Conservation (phyloP, 768 basidiomycete genomes). For the Lactifluus hygrophoroides region DNA sequence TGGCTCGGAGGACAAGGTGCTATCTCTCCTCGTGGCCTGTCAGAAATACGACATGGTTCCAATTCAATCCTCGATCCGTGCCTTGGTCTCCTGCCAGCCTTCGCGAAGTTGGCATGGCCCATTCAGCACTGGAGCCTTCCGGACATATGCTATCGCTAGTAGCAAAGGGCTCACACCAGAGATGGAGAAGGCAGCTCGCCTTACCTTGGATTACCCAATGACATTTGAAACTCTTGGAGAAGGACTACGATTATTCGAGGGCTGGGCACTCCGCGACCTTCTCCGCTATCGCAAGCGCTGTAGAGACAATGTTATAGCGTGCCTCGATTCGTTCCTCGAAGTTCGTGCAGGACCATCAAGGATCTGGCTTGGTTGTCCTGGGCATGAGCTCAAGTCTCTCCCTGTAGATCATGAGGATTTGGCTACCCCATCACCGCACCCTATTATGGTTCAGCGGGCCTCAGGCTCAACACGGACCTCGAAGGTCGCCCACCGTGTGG, state of each 20-base stretch:
- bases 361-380: not conserved
- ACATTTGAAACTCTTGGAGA: not conserved
- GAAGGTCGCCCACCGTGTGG: too few species aligned
- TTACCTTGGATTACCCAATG: not conserved
- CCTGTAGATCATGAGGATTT: too few species aligned
- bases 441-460: too few species aligned
- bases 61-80: not conserved
- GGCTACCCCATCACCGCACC: too few species aligned
- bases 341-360: too few species aligned
- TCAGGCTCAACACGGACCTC: too few species aligned
- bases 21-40: constrained; percentile 13
- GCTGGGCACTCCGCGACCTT: not conserved
- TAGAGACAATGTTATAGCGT: not conserved
- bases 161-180: not conserved
- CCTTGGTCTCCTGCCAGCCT: not conserved
- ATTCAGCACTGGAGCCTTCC: not conserved
- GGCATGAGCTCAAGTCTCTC: not conserved
- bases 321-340: not conserved
- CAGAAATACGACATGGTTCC: constrained; percentile 21
- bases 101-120: not conserved
- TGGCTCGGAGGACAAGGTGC: not conserved
- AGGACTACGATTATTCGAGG: not conserved
- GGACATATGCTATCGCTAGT: constrained; percentile 15
- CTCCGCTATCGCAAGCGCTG: not conserved
- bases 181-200: not conserved